Percentiles rank a stretch among this genome's conserved stretches.
These are phyloP conservation scores for Chytridium lagenaria DNA, from an alignment of 371 early-diverging fungal genomes.

Conservation along the genomic window DNA sequence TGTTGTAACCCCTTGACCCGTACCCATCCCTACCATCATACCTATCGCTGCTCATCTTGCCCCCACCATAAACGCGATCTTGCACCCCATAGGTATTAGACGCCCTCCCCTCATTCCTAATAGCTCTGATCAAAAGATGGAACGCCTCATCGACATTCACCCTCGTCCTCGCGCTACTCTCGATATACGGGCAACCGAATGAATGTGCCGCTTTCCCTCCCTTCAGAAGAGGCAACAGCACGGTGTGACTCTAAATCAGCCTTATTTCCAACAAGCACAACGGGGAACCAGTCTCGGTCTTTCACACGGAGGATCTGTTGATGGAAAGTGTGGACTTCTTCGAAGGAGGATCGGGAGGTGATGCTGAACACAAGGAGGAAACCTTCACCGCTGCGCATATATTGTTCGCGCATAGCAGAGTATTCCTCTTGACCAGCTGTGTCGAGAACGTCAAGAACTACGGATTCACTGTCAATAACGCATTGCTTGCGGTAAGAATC, in stretches of 20 bases:
- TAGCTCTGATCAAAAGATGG: constrained; percentile 73
- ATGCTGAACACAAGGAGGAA: constrained; percentile 82
- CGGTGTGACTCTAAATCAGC: constrained; percentile 85
- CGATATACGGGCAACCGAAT: constrained; percentile 83
- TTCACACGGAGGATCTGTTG: constrained; percentile 85
- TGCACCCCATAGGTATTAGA: constrained; percentile 20
- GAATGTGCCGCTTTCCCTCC: constrained; percentile 78
- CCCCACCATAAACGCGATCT: not conserved
- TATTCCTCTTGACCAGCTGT: constrained; percentile 95
- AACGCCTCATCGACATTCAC: constrained; percentile 94
- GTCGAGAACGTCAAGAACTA: constrained; percentile 87
- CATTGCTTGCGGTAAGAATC: constrained; percentile 89
- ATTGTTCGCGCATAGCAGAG: constrained; percentile 79
- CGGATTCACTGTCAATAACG: constrained; percentile 83
- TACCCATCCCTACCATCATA: not conserved
- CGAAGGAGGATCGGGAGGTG: constrained; percentile 75
- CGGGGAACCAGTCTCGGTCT: constrained; percentile 76
- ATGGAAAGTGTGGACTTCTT: constrained; percentile 77
- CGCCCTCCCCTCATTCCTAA: constrained; percentile 43
- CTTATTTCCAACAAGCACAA: constrained; percentile 95
- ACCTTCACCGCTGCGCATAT: constrained; percentile 89
- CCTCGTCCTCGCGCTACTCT: constrained; percentile 90
- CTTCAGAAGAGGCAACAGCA: constrained; percentile 75
- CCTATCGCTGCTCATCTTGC: not conserved
- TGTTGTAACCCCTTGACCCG: not conserved